Conservation (phyloP, 2,329 filamentous ascomycete species). For the Corynespora cassiicola region DNA sequence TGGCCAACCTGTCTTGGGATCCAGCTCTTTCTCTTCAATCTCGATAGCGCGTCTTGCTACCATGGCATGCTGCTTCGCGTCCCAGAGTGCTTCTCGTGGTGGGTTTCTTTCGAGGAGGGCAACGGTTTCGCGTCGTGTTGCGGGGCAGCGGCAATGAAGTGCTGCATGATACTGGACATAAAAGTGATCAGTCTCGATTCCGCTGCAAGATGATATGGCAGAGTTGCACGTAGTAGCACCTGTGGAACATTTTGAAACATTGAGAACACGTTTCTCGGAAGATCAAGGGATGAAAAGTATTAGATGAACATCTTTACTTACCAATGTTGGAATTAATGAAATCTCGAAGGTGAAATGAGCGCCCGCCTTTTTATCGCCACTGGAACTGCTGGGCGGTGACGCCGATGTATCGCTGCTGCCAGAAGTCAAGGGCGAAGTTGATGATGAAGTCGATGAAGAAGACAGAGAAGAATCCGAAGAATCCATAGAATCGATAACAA, state of each 20-base stretch:
- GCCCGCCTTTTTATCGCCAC: not conserved
- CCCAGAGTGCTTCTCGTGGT: constrained; percentile 29
- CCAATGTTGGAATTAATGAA: constrained; percentile 16
- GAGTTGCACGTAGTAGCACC: no score
- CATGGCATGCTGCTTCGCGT: constrained; percentile 21
- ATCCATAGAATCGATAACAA: constrained; percentile 23
- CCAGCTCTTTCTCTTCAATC: constrained; percentile 25
- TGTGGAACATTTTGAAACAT: no score
- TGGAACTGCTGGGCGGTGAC: not conserved
- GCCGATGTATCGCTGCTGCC: not conserved
- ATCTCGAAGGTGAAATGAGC: constrained; percentile 30
- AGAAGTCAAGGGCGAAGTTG: constrained; percentile 1
- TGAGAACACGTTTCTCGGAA: no score
- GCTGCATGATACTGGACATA: constrained; percentile 16
- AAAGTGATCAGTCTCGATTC: constrained; percentile 1
- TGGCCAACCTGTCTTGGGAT: constrained; percentile 26
- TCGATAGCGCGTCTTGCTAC: constrained; percentile 23
- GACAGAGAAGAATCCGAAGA: constrained; percentile 4
- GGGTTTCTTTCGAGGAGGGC: constrained; percentile 20
- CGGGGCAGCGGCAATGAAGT: constrained; percentile 24
- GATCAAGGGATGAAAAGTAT: no score
- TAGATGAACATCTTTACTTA: no score
- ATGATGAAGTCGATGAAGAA: not conserved
- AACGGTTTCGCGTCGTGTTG: constrained; percentile 26
- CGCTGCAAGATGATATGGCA: not conserved